Percentiles rank a stretch among this genome's conserved stretches.
These are phyloP conservation scores for Curvularia spicifera DNA, from an alignment of 2,329 filamentous ascomycete genomes.

Conservation along the genomic window DNA sequence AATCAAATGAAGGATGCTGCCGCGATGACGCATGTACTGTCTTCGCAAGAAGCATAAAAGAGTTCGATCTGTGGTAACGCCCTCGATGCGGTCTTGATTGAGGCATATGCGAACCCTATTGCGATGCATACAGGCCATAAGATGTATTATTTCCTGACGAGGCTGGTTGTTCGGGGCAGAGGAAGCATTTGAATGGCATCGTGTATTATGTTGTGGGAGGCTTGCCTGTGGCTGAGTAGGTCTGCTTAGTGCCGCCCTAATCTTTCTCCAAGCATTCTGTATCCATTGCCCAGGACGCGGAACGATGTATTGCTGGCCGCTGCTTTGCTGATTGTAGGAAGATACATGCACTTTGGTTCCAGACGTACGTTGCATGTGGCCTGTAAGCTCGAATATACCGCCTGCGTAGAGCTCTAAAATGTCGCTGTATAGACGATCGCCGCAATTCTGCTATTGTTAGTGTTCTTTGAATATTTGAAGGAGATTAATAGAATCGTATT, in stretches of 20 bases:
- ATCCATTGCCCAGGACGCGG: constrained; percentile 15
- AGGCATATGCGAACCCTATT: constrained; percentile 20
- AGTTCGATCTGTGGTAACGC: constrained; percentile 24
- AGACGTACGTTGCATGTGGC: constrained; percentile 15
- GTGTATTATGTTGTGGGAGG: constrained; percentile 18
- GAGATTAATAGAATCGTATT: not conserved
- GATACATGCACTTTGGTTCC: constrained; percentile 8
- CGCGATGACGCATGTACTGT: constrained; percentile 17
- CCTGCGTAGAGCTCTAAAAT: constrained; percentile 17
- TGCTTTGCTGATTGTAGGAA: not conserved
- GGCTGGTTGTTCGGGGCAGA: not conserved
- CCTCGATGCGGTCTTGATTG: constrained; percentile 27
- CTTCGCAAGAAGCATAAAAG: constrained; percentile 27
- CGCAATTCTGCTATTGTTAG: constrained; percentile 21
- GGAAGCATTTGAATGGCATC: constrained; percentile 1
- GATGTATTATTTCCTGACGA: constrained; percentile 20
- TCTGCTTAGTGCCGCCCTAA: not conserved
- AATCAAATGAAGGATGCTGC: constrained; percentile 14
- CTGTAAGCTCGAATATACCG: constrained; percentile 17
- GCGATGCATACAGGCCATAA: constrained; percentile 30
- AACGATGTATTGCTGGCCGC: constrained; percentile 14
- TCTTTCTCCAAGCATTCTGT: constrained; percentile 1
- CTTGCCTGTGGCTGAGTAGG: not conserved
- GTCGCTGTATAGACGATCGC: constrained; percentile 24
- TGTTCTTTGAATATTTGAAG: not conserved